Evolutionary conservation across 106 monocot species (phyloP).

Genomic region (Narthecium ossifragum): DNA sequence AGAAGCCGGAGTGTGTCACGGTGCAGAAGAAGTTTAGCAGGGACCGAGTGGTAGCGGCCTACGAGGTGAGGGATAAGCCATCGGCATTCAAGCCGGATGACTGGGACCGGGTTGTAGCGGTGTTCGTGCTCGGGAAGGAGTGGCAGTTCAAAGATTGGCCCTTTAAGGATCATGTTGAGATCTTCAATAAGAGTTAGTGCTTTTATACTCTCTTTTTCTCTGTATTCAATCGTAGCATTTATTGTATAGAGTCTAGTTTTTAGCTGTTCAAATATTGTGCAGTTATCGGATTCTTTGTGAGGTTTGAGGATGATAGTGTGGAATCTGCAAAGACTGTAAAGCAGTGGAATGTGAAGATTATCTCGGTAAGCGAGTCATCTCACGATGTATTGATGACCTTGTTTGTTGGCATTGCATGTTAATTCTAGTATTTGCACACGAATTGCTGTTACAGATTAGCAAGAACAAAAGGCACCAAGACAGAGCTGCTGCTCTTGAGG

Average conservation of each 20-base stretch:
- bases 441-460: slow-evolving; percentile 60
- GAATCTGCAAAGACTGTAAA: slow-evolving; percentile 93
- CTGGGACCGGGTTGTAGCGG: slow-evolving; percentile 92
- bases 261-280: slow-evolving; percentile 12
- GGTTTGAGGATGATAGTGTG: slow-evolving; percentile 98
- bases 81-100: slow-evolving; percentile 70
- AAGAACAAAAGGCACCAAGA: slow-evolving; percentile 99
- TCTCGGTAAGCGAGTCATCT: slow-evolving; percentile 69
- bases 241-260: background rate
- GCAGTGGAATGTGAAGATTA: slow-evolving; percentile 98
- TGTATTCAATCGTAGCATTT: background rate
- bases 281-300: slow-evolving; percentile 92
- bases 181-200: slow-evolving; percentile 85
- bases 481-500: slow-evolving; percentile 92
- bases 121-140: slow-evolving; percentile 97
- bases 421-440: background rate
- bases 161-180: slow-evolving; percentile 91
- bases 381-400: too few relatives aligned
- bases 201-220: background rate
- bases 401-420: background rate
- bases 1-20: slow-evolving; percentile 81
- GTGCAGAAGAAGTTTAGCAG: slow-evolving; percentile 99
- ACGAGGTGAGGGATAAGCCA: slow-evolving; percentile 96
- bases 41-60: slow-evolving; percentile 62
- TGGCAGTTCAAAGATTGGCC: slow-evolving; percentile 99